These are phyloP conservation scores for Globisporangium parvum DNA, from an alignment of 352 stramenopile genomes.

Conservation along the genomic window DNA sequence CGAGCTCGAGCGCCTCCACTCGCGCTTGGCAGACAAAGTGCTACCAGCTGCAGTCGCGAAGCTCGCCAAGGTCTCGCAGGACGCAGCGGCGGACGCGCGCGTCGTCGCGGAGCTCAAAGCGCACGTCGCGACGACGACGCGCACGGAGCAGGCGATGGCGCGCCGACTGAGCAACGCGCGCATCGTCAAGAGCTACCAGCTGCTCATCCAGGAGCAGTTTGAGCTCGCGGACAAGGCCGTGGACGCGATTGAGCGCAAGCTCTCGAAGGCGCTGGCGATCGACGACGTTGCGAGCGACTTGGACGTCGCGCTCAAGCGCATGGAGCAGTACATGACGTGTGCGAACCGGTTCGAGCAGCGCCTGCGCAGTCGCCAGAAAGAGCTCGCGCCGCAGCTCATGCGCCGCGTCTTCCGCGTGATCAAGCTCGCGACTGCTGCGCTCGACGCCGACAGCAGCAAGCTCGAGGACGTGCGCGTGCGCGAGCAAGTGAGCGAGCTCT, in stretches of 20 bases:
- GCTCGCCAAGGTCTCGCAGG: conserved; percentile 7
- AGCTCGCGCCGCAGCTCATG: conserved; percentile 58
- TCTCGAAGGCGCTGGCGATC: conserved; percentile 18
- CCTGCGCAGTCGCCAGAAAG: conserved; percentile 38
- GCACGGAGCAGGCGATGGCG: conserved; percentile 31
- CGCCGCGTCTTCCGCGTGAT: conserved; percentile 53
- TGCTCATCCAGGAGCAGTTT: conserved; percentile 48
- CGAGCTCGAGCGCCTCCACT: conserved; percentile 37
- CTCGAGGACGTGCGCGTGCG: conserved; percentile 17
- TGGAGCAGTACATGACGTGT: conserved; percentile 77
- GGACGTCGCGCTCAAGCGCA: conserved; percentile 48
- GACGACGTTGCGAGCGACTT: conserved; percentile 37
- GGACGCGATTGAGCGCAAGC: conserved; percentile 35
- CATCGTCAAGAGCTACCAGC: conserved; percentile 33
- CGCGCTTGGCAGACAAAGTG: conserved; percentile 8
- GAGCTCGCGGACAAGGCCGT: conserved; percentile 36
- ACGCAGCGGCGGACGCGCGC: conserved; percentile 17
- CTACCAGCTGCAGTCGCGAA: conserved; percentile 7
- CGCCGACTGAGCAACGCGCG: conserved; percentile 34
- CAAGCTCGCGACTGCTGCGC: conserved; percentile 21
- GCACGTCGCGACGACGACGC: conserved; percentile 15
- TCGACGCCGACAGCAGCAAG: conserved; percentile 4
- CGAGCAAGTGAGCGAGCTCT: conserved; percentile 43
- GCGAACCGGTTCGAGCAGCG: conserved; percentile 51
- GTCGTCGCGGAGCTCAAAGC: conserved; percentile 17